Base-by-base conservation (phyloP, 306 rosid species). In the Malus sieversii region DNA sequence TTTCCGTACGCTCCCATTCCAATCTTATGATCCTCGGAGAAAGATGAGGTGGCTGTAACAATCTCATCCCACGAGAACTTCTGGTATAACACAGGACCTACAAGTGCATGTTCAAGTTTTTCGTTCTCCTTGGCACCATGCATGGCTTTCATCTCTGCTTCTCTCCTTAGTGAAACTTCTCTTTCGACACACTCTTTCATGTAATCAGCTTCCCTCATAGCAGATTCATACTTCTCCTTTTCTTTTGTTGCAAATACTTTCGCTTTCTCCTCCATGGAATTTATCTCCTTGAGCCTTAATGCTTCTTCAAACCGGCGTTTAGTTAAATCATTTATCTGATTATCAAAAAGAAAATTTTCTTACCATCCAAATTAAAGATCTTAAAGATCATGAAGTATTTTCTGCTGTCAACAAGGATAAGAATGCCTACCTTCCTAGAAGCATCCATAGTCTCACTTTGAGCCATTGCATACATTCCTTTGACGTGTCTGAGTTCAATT, bases 1-100 rank as follows among this genome's bases (percentile, higher is more conserved):
- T 76, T 77, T 81, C 96, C 99, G 74, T 89, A 86, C 2, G 98
- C 98, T 58, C 99, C 99, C 85, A 76, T 82, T 78, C 99, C 99
- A 63, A 96, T 88, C 84, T 40, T 92, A 46, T 88, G 87, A 77
- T 89, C 92, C 66, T 90, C 93, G 8, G 97, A 96, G 79, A 96
- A 96, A 70, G 93, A 89, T 77, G 92, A 89, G 68, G 99, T 90
- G 74, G 98, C 93, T 60, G 85, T 79, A 42, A 82, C 88, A 71
- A 96, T 89, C 82, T 96, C 98, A 75, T 92, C 97, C 99, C 97
- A 96, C 12, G 84, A 68, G 71, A 92, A 86, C 63, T 82, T 79
- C 73, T 81, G 87, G 79, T 92, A 90, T 72, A 52, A 91, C 72
- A 70, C 35, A 29, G 90, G 80, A 79, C 96, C 92, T 45, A 70